Base-by-base conservation (phyloP, 306 rosid genomes). In the Argentina anserina region DNA sequence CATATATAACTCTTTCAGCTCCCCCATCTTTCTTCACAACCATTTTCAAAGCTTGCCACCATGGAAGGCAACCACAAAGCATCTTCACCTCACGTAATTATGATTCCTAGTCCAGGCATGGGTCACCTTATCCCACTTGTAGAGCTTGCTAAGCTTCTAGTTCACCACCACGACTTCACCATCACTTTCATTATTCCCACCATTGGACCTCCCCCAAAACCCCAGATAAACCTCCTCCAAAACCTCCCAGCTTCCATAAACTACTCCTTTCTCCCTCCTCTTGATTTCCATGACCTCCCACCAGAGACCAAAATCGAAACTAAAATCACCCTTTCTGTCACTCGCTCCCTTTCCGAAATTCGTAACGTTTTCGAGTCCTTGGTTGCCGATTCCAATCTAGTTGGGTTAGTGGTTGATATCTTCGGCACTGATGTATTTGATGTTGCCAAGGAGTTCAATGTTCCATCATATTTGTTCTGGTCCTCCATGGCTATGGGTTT, bases 121-220 rank as follows among this genome's bases (percentile, higher is more conserved):
- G 96, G 97, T 34, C 93, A 90, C 70, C 84, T 90, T n/a, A 88
- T 90, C 45, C 97, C 97, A 9, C 87, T 90, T 71, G 65, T 77
- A 0, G 91, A 85, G 64, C 81, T 88, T 39, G 88, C 93, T 6
- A 90, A 90, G 36, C 75, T 77, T 26, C 84, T 90, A 2, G 56
- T 81, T 69, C 47, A 15, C 9, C 65, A 65, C 76, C 81, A 81
- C 55, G 31, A 59, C 53, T 71, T 78, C 79, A 20, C 73, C 39
- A 60, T 82, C 65, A 78, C 85, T 20, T 80, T 90, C 69, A 3
- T 90, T 58, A 73, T 90, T 79, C 91, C 97, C 45, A 37, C 81
- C 36, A 77, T 72, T 12, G 75, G 76, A 2, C 85, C 90, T 0
- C 89, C 95, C 0, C 62, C 92, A 0, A 79, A 81, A 20, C 81